Evolutionary conservation across 225 moss, liverwort and hornwort species (phyloP).

Genomic region (Pseudoscleropodium purum): DNA sequence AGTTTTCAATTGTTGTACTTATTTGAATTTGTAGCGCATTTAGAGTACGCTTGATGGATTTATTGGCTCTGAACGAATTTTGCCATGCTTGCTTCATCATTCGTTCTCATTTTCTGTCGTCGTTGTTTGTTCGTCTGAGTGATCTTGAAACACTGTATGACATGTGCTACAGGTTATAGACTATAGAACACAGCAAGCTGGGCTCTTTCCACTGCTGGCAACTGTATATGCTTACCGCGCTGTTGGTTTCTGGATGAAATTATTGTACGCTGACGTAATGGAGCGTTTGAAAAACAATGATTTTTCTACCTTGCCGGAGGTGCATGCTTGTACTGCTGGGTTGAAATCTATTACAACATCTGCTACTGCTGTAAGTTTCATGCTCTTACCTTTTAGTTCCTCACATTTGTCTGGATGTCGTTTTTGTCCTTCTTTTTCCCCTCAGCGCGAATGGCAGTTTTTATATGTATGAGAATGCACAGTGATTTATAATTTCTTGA

Average conservation of each 20-base stretch:
- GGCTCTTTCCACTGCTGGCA: slow-evolving; percentile 85
- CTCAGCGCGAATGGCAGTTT: background rate
- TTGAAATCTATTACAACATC: slow-evolving; percentile 90
- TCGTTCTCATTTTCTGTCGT: background rate
- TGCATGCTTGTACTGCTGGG: slow-evolving; percentile 96
- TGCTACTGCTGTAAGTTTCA: slow-evolving; percentile 64
- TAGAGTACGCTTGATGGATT: background rate
- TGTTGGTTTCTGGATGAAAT: slow-evolving; percentile 92
- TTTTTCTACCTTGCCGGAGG: slow-evolving; percentile 94
- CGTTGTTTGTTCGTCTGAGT: background rate
- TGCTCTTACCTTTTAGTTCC: background rate
- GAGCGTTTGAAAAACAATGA: slow-evolving; percentile 67
- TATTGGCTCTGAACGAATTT: background rate
- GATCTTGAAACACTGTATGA: background rate
- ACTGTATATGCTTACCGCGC: slow-evolving; percentile 83
- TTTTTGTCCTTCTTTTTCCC: background rate
- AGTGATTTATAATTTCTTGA: background rate
- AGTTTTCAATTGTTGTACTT: background rate
- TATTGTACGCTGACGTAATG: slow-evolving; percentile 75
- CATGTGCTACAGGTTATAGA: slow-evolving; percentile 72
- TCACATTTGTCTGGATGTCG: background rate
- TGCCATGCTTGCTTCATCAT: background rate
- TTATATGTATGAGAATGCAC: background rate
- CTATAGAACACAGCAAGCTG: slow-evolving; percentile 84
- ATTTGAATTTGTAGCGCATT: background rate